A percentile compares a stretch with the other conserved stretches of the same genome.
Conservation (phyloP, 108 stramenopile genomes). For the Asterionellopsis glacialis region DNA sequence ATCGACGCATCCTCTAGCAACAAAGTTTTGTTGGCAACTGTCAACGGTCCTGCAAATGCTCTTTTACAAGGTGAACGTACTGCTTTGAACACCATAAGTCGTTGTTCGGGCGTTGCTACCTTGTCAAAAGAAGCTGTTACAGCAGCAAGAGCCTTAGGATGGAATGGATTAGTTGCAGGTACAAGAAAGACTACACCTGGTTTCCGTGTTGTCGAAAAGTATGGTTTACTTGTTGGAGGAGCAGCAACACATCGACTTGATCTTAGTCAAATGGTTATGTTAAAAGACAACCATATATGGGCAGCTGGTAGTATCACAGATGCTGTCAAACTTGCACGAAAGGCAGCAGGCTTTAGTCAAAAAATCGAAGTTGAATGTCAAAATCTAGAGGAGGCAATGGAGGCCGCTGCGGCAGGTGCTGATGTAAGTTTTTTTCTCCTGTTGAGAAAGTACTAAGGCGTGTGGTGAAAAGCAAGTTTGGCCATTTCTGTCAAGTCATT, state of each 20-base stretch:
- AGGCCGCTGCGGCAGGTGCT: conserved; percentile 89
- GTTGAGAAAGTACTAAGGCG: no score
- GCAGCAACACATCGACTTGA: conserved; percentile 93
- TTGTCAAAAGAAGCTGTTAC: conserved; percentile 43
- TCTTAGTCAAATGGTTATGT: conserved; percentile 99
- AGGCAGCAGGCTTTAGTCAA: conserved; percentile 91
- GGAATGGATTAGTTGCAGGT: conserved; percentile 94
- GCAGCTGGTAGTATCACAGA: conserved; percentile 81
- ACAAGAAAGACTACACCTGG: conserved; percentile 99
- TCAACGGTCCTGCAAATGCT: conserved; percentile 82
- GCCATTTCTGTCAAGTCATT: neutral
- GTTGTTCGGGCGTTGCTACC: conserved; percentile 97
- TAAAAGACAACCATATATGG: conserved; percentile 98
- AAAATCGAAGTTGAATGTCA: conserved; percentile 99
- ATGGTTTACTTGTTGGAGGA: conserved; percentile 95
- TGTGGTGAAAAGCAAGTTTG: no score
- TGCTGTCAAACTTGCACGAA: conserved; percentile 82
- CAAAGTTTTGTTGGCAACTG: conserved; percentile 84
- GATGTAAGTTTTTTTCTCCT: conserved; percentile 33
- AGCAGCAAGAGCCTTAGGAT: conserved; percentile 47
- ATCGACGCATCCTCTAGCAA: conserved; percentile 16
- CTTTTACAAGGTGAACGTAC: conserved; percentile 95
- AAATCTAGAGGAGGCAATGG: conserved; percentile 81
- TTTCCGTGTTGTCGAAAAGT: conserved; percentile 97
- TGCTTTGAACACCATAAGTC: conserved; percentile 89